These are phyloP conservation scores for Bipolaris cookei DNA, from an alignment of 2,329 filamentous ascomycete genomes.

Conservation along the genomic window DNA sequence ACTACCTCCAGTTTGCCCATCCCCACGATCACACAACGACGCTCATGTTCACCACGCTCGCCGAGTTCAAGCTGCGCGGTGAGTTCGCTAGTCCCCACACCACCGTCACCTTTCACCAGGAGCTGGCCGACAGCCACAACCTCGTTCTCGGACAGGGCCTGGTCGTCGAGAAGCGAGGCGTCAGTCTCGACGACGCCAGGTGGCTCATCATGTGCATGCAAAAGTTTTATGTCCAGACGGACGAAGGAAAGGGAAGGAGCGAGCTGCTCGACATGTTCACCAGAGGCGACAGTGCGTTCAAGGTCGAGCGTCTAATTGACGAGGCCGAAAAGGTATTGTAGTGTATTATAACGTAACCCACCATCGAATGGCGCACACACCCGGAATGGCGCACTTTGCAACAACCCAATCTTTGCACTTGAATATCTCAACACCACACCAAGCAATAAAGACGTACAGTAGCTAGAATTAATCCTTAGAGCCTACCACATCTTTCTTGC, in stretches of 20 bases:
- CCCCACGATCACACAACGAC: conserved; percentile 66
- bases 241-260: conserved; percentile 58
- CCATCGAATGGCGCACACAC: too few relatives aligned
- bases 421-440: too few relatives aligned
- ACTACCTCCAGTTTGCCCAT: conserved; percentile 96
- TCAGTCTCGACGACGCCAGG: conserved; percentile 80
- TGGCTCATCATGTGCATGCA: conserved; percentile 94
- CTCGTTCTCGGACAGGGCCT: conserved; percentile 86
- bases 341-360: neutral
- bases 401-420: too few relatives aligned
- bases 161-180: conserved; percentile 76
- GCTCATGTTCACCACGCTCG: conserved; percentile 90
- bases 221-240: conserved; percentile 78
- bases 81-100: conserved; percentile 93
- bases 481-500: too few relatives aligned
- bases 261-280: conserved; percentile 81
- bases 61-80: conserved; percentile 88
- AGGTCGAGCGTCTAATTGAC: conserved; percentile 81
- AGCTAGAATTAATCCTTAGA: too few relatives aligned
- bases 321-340: conserved; percentile 78
- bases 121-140: conserved; percentile 75
- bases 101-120: conserved; percentile 88
- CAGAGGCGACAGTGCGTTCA: conserved; percentile 77
- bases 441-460: too few relatives aligned
- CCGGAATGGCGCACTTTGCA: too few relatives aligned